phyloP scores from a whole-genome alignment of 2,329 filamentous ascomycete species.

The Lecanicillium sp. region DNA sequence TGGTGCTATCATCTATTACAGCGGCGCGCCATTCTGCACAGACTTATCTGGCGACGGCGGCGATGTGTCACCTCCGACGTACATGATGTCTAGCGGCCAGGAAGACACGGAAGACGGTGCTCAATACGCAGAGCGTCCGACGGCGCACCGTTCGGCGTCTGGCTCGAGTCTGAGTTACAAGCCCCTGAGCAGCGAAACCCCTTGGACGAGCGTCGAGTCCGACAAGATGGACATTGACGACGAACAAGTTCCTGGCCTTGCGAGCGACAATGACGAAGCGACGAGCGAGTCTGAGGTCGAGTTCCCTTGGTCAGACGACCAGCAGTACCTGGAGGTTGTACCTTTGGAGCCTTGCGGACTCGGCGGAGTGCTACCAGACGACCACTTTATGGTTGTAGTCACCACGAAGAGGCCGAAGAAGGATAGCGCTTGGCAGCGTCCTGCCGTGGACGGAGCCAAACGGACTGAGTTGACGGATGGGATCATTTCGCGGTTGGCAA shows the following conservation, averaged over 20 bases:
- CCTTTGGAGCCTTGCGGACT: constrained; percentile 51
- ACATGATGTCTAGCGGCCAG: constrained; percentile 38
- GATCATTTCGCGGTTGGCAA: constrained; percentile 33
- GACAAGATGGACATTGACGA: constrained; percentile 21
- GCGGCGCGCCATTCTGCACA: constrained; percentile 69
- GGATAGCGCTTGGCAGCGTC: constrained; percentile 8
- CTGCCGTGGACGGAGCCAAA: constrained; percentile 6
- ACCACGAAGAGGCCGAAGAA: constrained; percentile 36
- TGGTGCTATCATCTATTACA: constrained; percentile 79
- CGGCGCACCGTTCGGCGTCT: constrained; percentile 35
- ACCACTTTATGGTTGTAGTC: constrained; percentile 54
- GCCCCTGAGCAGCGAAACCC: constrained; percentile 32
- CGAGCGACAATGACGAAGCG: constrained; percentile 26
- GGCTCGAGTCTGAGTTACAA: constrained; percentile 42
- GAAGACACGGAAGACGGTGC: constrained; percentile 17
- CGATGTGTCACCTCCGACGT: constrained; percentile 38
- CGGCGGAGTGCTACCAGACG: constrained; percentile 53
- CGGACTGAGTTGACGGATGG: constrained; percentile 27
- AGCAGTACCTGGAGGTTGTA: constrained; percentile 28
- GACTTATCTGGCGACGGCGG: constrained; percentile 65
- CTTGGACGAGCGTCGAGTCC: constrained; percentile 15
- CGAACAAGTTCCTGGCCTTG: constrained; percentile 19
- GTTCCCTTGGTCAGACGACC: constrained; percentile 36
- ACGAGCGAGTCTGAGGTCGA: constrained; percentile 34
- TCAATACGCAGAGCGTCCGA: constrained; percentile 14